Percentiles rank a stretch among this genome's conserved stretches.
Evolutionary conservation across 345 rosid genomes (phyloP).

Genomic region (Arabis hirsuta): DNA sequence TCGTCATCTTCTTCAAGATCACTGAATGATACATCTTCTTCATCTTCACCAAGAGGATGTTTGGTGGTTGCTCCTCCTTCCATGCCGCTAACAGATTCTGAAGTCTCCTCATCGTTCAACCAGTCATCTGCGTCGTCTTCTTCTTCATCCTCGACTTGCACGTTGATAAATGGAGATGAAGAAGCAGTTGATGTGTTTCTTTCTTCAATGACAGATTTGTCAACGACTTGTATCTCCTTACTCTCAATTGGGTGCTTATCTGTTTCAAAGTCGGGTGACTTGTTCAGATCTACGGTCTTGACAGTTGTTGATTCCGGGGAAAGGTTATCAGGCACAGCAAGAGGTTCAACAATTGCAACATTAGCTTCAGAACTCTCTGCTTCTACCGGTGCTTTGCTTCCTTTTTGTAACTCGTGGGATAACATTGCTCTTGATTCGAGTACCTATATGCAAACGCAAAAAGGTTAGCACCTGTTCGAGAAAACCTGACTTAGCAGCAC

Average conservation of each 20-base stretch:
- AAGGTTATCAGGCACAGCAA: conserved; percentile 7
- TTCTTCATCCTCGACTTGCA: conserved; percentile 41
- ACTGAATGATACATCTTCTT: conserved; percentile 87
- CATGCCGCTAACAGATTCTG: conserved; percentile 51
- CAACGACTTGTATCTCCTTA: conserved; percentile 55
- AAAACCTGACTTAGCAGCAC: neutral
- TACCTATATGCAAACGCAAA: conserved; percentile 30
- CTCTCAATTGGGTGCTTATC: conserved; percentile 63
- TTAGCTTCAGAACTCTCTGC: conserved; percentile 45
- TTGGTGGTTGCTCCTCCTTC: conserved; percentile 37
- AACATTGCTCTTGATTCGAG: conserved; percentile 76
- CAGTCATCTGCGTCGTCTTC: conserved; percentile 79
- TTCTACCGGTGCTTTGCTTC: conserved; percentile 49
- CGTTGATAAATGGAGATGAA: conserved; percentile 44
- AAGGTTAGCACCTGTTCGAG: neutral
- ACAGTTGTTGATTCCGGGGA: conserved; percentile 39
- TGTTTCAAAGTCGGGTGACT: conserved; percentile 49
- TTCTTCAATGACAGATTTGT: conserved; percentile 57
- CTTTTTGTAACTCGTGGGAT: conserved; percentile 66
- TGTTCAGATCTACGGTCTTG: neutral
- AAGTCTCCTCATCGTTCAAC: conserved; percentile 73
- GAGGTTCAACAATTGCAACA: conserved; percentile 16
- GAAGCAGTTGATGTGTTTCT: conserved; percentile 41
- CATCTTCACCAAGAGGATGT: conserved; percentile 56
- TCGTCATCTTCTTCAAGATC: conserved; percentile 78